Base-by-base conservation (phyloP, 1,139 yeast species). In the Yarrowia galli region DNA sequence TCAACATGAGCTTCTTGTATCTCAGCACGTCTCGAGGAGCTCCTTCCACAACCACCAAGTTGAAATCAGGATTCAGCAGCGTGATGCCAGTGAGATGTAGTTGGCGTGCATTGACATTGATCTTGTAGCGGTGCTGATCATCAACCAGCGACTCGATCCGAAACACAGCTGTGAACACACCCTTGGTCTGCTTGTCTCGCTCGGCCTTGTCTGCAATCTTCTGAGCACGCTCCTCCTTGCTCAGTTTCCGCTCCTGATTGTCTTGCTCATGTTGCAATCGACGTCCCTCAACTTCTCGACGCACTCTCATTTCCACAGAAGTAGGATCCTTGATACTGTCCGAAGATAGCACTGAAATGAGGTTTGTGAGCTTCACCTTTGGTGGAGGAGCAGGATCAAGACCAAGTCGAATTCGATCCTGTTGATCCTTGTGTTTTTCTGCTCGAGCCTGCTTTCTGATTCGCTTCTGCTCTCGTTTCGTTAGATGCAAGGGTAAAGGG, bases 261-360 rank as follows among this genome's bases (percentile, higher is more conserved):
- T 78, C 83, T 46, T 79, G 79, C 71, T 85, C 81, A 77, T 95
- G 99, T 61, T 80, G 79, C n/a, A 79, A 73, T 40, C 80, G 79
- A 35, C 99, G 81, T 58, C 85, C 84, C 51, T 84, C 87, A 12
- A 92, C 89, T 71, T 93, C 96, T 49, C 80, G 78, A 64, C 85
- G 81, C 0, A 96, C 98, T 68, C 82, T 78, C 76, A 83, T 82
- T 74, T 95, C 99, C 72, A 93, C 88, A 5, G 87, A 86, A 0
- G 99, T 95, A 0, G 99, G 99, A 74, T 95, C 97, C 70, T 84
- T 83, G 61, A 92, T 89, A n/a, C 96, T 91, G 70, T 91, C 96
- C 74, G 91, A 88, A 3, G 97, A 91, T 64, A 89, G 81, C 0
- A 92, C 97, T 72, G 85, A 89, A 92, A 91, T 90, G 76, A 93